These are phyloP conservation scores for Aureobasidium sp. DNA, from an alignment of 2,329 filamentous ascomycete genomes.

Conservation along the genomic window DNA sequence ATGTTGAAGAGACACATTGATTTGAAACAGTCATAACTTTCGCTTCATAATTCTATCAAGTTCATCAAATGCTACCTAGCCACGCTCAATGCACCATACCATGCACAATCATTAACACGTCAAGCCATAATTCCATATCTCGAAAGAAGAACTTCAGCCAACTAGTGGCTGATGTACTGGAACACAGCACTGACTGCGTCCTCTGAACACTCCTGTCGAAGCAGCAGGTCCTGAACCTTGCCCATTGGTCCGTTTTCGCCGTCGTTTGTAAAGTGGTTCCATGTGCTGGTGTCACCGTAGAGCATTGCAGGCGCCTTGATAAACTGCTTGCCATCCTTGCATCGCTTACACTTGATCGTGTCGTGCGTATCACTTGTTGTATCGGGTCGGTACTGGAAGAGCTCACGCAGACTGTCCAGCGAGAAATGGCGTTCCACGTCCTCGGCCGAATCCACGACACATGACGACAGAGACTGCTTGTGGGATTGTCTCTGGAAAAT, in stretches of 20 bases:
- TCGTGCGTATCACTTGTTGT: slow-evolving; percentile 94
- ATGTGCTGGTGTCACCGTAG: slow-evolving; percentile 97
- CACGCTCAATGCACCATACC: neutral
- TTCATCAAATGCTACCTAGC: neutral
- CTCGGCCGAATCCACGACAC: slow-evolving; percentile 91
- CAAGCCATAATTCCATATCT: neutral
- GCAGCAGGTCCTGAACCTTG: slow-evolving; percentile 80
- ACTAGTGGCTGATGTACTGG: slow-evolving; percentile 90
- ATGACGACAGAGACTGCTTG: slow-evolving; percentile 93
- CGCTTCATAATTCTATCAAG: neutral
- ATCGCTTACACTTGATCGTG: slow-evolving; percentile 97
- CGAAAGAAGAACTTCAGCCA: neutral
- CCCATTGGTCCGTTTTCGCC: slow-evolving; percentile 54
- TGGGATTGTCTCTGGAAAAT: slow-evolving; percentile 98
- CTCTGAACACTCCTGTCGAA: slow-evolving; percentile 76
- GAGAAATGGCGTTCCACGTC: slow-evolving; percentile 97
- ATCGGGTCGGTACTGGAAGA: slow-evolving; percentile 83
- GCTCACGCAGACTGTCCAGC: slow-evolving; percentile 77
- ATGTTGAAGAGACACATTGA: neutral
- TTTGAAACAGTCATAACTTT: neutral
- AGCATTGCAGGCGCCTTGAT: slow-evolving; percentile 91
- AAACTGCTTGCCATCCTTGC: slow-evolving; percentile 69
- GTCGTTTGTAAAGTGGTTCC: slow-evolving; percentile 92
- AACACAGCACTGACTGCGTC: slow-evolving; percentile 87
- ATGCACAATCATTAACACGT: neutral